Percentiles rank a stretch among this genome's conserved stretches.
Evolutionary conservation across 1,139 yeast species (phyloP).

Genomic region (Blastobotrys proliferans): DNA sequence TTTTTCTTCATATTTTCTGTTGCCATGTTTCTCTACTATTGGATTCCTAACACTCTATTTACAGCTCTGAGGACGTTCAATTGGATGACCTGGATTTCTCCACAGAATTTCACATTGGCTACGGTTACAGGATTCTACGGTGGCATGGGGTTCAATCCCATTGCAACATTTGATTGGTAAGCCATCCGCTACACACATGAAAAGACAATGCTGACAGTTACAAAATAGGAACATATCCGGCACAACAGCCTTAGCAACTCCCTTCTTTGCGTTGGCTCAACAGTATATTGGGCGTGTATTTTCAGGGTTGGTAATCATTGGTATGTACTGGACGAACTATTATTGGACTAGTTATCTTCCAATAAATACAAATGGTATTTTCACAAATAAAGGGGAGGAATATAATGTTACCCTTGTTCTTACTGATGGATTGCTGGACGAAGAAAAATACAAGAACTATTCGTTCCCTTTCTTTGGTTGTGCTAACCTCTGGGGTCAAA

Average conservation of each 20-base stretch:
- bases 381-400: slow-evolving; percentile 43
- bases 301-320: slow-evolving; percentile 41
- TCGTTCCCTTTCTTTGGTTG: slow-evolving; percentile 46
- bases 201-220: too few species aligned
- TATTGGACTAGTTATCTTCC: slow-evolving; percentile 51
- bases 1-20: slow-evolving; percentile 41
- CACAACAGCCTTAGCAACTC: slow-evolving; percentile 35
- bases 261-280: slow-evolving; percentile 44
- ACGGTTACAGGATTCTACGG: slow-evolving; percentile 48
- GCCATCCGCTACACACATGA: too few species aligned
- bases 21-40: slow-evolving; percentile 48
- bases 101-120: slow-evolving; percentile 50
- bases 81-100: slow-evolving; percentile 62
- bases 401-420: slow-evolving; percentile 43
- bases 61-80: slow-evolving; percentile 49
- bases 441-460: slow-evolving; percentile 31
- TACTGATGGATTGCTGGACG: slow-evolving; percentile 32
- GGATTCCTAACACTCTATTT: slow-evolving; percentile 54
- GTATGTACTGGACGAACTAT: slow-evolving; percentile 48
- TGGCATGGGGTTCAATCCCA: slow-evolving; percentile 57
- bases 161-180: slow-evolving; percentile 53
- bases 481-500: slow-evolving; percentile 38
- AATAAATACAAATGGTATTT: slow-evolving; percentile 45
- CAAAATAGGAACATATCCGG: slow-evolving; percentile 14
- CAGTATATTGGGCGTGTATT: slow-evolving; percentile 43